These are phyloP conservation scores for Metarhizium robertsii DNA, from an alignment of 2,329 filamentous ascomycete species.

Conservation along the genomic window DNA sequence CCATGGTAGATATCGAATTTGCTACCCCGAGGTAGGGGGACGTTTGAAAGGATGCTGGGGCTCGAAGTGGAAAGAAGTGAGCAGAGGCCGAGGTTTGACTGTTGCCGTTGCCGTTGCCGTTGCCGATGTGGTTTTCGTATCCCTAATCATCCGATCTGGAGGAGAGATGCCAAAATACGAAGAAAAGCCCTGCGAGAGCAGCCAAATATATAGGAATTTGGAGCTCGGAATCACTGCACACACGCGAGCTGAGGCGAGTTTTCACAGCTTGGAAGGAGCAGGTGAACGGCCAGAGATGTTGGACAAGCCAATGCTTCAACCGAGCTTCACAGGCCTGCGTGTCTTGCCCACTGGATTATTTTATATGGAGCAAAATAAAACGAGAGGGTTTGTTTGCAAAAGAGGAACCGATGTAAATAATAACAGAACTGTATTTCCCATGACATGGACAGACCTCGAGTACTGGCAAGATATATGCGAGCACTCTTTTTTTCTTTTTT, in stretches of 20 bases:
- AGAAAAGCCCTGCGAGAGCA: too few relatives aligned
- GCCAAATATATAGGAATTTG: neutral
- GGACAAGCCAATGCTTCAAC: neutral
- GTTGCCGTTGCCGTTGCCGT: neutral
- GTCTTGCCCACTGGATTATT: neutral
- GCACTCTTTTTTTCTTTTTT: neutral
- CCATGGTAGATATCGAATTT: neutral
- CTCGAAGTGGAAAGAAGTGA: neutral
- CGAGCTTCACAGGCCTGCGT: neutral
- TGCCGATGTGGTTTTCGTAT: too few relatives aligned
- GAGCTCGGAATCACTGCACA: neutral
- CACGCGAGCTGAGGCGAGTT: constrained; percentile 1
- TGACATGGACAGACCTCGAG: neutral
- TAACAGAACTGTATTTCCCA: neutral
- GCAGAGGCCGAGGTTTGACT: neutral
- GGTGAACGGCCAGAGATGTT: neutral
- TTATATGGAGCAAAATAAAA: neutral
- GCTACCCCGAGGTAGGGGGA: neutral
- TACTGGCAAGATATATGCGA: neutral
- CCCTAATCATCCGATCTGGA: neutral
- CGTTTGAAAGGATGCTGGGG: neutral
- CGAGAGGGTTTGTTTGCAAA: neutral
- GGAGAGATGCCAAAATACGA: neutral
- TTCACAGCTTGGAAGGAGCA: constrained; percentile 7
- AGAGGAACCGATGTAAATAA: neutral